A percentile compares a stretch with the other conserved stretches of the same genome.
phyloP scores from a whole-genome alignment of 108 stramenopile species.

The Skeletonema costatum region DNA sequence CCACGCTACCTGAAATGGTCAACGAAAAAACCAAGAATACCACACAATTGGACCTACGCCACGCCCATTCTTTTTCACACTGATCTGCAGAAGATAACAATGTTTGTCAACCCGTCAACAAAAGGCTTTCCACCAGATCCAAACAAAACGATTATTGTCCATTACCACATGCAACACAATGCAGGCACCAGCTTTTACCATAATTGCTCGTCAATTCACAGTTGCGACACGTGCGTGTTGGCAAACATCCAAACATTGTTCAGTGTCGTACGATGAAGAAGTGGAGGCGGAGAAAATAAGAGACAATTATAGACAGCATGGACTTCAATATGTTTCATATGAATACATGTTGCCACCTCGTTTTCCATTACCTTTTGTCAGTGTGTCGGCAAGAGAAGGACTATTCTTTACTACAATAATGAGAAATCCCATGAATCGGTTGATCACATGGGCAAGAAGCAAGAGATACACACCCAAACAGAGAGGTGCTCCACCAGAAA shows the following conservation, averaged over 20 bases:
- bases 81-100: no score
- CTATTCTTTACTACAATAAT: constrained; percentile 46
- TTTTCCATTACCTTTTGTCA: constrained; percentile 40
- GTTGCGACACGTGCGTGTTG: constrained; percentile 41
- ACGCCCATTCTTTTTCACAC: no score
- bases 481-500: background rate
- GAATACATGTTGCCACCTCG: constrained; percentile 45
- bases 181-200: constrained; percentile 39
- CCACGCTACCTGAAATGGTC: background rate
- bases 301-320: constrained; percentile 22
- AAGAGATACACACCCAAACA: no score
- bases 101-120: background rate
- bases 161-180: constrained; percentile 49
- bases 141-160: constrained; percentile 32
- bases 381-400: constrained; percentile 32
- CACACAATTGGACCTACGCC: background rate
- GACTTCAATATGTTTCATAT: constrained; percentile 47
- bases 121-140: no score
- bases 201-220: background rate
- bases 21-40: background rate
- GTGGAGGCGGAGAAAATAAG: constrained; percentile 44
- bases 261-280: constrained; percentile 37
- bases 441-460: background rate
- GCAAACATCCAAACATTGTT: constrained; percentile 37
- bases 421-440: constrained; percentile 26